These are phyloP conservation scores for Tetradesmus obliquus DNA, from an alignment of 139 green algal species.

Conservation along the genomic window DNA sequence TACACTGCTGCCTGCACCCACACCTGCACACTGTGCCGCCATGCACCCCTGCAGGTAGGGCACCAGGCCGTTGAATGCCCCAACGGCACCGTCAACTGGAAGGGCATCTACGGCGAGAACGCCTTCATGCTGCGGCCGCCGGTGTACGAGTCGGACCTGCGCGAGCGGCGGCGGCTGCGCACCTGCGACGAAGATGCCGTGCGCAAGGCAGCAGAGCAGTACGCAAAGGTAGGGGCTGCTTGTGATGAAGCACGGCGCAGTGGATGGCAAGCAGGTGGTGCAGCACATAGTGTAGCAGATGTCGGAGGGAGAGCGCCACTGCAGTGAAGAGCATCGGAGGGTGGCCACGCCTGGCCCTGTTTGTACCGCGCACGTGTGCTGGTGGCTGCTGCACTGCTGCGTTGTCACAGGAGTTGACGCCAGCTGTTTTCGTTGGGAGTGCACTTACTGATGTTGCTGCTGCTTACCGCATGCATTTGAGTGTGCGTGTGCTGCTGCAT, in stretches of 20 bases:
- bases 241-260: neutral
- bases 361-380: too few relatives aligned
- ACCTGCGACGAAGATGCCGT: constrained; percentile 73
- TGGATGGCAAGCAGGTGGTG: too few relatives aligned
- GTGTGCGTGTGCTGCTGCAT: neutral
- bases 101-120: constrained; percentile 86
- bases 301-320: too few relatives aligned
- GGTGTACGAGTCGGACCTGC: constrained; percentile 79
- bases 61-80: constrained; percentile 90
- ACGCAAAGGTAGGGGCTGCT: constrained; percentile 58
- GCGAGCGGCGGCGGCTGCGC: constrained; percentile 61
- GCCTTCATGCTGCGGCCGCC: constrained; percentile 77
- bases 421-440: too few relatives aligned
- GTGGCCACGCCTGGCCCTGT: too few relatives aligned
- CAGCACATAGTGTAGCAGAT: neutral
- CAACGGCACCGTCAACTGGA: constrained; percentile 93
- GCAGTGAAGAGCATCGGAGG: neutral
- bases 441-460: too few relatives aligned
- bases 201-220: constrained; percentile 69
- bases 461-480: too few relatives aligned
- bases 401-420: too few relatives aligned
- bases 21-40: constrained; percentile 42
- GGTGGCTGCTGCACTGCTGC: too few relatives aligned
- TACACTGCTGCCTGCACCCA: neutral
- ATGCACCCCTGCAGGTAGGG: constrained; percentile 70